Base-by-base conservation (phyloP, 805 yeast species). In the Vanderwaltozyma verrucispora region DNA sequence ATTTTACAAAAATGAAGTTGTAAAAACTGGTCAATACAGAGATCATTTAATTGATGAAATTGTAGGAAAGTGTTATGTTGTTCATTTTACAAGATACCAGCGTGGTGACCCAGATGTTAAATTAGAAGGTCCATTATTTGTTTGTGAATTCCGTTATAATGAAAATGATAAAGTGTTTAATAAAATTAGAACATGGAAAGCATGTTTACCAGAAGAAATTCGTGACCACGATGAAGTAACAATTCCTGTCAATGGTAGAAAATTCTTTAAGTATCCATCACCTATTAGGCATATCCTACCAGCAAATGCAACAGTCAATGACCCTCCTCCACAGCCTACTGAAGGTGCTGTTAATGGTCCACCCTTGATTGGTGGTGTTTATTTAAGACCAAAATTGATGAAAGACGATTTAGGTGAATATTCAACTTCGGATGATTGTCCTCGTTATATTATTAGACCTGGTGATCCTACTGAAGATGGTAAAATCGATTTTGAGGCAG, bases 171-270 rank as follows among this genome's bases (percentile, higher is more conserved):
- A 85, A 58, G 80, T 78, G 20, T 92, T 92, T 68, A 92, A 89
- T 62, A 82, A 89, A 54, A 92, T 92, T 51, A 74, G 97, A 55
- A 89, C 97, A 3, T 92, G 98, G 98, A 89, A 86, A 62, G 96
- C 96, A 6, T 92, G 97, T 67, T 70, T 92, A 48, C 98, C 98
- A 0, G 97, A 92, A 61, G 97, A 89, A 60, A 80, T 88, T 30
- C 76, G 97, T 50, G 86, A 82, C 45, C 52, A 63, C 37, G 89
- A 84, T 51, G 96, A 88, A 51, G 81, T 82, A 20, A 76, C 84
- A 16, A 74, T 75, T 30, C 88, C 89, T 4, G 69, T 89, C 34
- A 65, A 70, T 39, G 77, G 74, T 40, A 74, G 83, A 37, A 71
- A 88, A 50, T 72, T 74, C 45, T 69, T 81, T 56, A 77, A 77